phyloP scores from a whole-genome alignment of 352 stramenopile genomes.

The Pythium rhizo-oryzae region DNA sequence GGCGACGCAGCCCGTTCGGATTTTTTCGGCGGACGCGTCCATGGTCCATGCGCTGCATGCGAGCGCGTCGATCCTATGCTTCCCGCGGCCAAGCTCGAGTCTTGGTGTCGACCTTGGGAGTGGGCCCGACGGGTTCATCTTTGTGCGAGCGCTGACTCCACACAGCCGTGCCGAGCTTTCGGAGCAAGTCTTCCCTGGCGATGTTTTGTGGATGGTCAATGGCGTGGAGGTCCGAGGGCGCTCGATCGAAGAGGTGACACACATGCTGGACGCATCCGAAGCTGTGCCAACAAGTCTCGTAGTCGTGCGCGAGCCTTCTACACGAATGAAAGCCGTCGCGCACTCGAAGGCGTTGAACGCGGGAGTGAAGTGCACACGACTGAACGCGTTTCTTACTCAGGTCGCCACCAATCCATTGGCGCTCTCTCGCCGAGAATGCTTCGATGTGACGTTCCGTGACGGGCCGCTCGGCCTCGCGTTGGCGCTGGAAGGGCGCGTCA shows the following conservation, averaged over 20 bases:
- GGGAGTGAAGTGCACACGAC: conserved; percentile 4
- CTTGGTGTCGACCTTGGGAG: conserved; percentile 44
- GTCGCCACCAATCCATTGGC: conserved; percentile 7
- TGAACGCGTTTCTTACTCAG: conserved; percentile 22
- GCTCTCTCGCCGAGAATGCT: conserved; percentile 20
- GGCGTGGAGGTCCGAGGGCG: conserved; percentile 32
- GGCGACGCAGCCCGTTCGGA: conserved; percentile 14
- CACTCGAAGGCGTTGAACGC: conserved; percentile 6
- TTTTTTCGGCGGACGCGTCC: conserved; percentile 36
- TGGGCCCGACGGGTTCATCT: conserved; percentile 18
- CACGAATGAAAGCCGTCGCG: conserved; percentile 7
- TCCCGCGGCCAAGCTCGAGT: conserved; percentile 20
- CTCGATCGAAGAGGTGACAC: conserved; percentile 37
- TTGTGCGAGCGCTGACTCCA: conserved; percentile 19
- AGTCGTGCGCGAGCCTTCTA: conserved; percentile 19
- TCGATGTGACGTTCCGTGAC: conserved; percentile 69
- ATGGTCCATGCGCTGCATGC: conserved; percentile 56
- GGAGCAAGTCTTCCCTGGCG: conserved; percentile 66
- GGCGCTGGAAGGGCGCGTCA: conserved; percentile 66
- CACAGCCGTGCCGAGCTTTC: conserved; percentile 56
- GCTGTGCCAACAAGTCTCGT: conserved; percentile 6
- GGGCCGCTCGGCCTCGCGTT: conserved; percentile 77
- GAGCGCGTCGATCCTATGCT: conserved; percentile 72
- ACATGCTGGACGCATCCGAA: conserved; percentile 33
- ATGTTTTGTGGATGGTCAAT: conserved; percentile 66